These are phyloP conservation scores for Gnomoniopsis smithogilvyi DNA, from an alignment of 2,329 filamentous ascomycete species.

Conservation along the genomic window DNA sequence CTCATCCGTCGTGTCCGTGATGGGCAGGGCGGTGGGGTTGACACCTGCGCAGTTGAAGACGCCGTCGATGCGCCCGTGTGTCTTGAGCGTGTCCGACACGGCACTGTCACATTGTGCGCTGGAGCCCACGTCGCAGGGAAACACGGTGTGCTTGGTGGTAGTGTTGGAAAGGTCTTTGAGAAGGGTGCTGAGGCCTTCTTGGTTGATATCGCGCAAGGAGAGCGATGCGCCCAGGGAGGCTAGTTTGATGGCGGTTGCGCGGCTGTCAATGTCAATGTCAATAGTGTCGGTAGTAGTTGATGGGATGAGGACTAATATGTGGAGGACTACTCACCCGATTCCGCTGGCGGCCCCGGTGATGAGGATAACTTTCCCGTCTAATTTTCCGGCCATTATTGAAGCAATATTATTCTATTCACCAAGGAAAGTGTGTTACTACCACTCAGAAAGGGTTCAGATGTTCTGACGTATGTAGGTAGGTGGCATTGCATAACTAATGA, in stretches of 20 bases:
- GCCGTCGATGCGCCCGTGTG: constrained; percentile 29
- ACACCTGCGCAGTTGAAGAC: constrained; percentile 43
- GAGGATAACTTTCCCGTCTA: constrained; percentile 14
- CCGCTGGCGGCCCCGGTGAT: constrained; percentile 24
- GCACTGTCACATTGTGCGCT: constrained; percentile 23
- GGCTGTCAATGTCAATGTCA: not conserved
- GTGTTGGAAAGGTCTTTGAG: not conserved
- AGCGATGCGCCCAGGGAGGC: constrained; percentile 24
- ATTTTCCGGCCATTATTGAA: not conserved
- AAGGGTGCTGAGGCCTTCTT: constrained; percentile 14
- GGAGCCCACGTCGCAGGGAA: constrained; percentile 28
- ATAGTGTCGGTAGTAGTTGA: not conserved
- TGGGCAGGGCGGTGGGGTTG: constrained; percentile 40
- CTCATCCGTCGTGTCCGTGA: constrained; percentile 38
- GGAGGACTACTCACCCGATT: constrained; percentile 21
- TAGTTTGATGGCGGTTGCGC: constrained; percentile 25
- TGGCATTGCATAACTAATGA: too few species aligned
- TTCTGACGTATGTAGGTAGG: not conserved
- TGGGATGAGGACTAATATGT: not conserved
- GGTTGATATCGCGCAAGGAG: constrained; percentile 27
- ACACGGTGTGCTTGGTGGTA: not conserved
- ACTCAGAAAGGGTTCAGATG: not conserved
- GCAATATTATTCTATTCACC: not conserved
- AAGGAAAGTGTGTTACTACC: not conserved
- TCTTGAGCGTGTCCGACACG: constrained; percentile 20